These are phyloP conservation scores for Lasiosphaeria hispida DNA, from an alignment of 495 filamentous ascomycete species.

Conservation along the genomic window DNA sequence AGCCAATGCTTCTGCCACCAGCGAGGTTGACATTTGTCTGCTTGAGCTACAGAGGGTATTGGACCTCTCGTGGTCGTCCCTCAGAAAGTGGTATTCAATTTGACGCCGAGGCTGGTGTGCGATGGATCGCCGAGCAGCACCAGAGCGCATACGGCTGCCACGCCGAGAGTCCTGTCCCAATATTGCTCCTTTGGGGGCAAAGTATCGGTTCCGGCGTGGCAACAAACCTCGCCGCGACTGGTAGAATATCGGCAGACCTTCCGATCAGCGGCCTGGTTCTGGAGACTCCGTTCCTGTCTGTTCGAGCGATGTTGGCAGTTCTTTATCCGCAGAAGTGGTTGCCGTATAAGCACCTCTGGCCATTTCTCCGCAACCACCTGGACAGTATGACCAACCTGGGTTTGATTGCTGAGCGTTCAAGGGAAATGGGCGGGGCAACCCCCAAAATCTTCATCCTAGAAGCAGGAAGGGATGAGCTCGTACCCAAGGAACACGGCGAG, in stretches of 20 bases:
- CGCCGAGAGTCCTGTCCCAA: conserved; percentile 23
- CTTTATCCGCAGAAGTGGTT: conserved; percentile 83
- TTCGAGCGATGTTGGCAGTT: conserved; percentile 68
- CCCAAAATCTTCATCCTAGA: conserved; percentile 57
- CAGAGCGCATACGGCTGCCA: conserved; percentile 20
- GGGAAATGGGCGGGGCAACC: conserved; percentile 9
- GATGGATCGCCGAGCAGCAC: conserved; percentile 49
- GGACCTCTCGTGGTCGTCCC: conserved; percentile 69
- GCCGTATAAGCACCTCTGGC: conserved; percentile 59
- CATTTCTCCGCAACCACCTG: conserved; percentile 46
- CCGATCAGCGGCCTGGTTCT: conserved; percentile 55
- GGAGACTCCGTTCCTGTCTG: conserved; percentile 74
- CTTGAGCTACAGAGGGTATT: conserved; percentile 74
- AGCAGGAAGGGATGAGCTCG: conserved; percentile 66
- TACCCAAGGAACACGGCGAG: conserved; percentile 56
- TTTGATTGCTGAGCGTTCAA: conserved; percentile 29
- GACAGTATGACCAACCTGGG: conserved; percentile 46
- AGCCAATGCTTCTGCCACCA: conserved; percentile 11
- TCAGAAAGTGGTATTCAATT: conserved; percentile 63
- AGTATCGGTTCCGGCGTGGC: conserved; percentile 67
- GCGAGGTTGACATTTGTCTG: conserved; percentile 57
- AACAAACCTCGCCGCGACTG: conserved; percentile 43
- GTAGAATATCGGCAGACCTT: conserved; percentile 18
- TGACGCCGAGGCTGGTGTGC: conserved; percentile 60
- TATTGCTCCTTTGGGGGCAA: conserved; percentile 76